Percentiles rank a stretch among this genome's conserved stretches.
Conservation (phyloP, 306 rosid genomes). For the Carpinus viminea region DNA sequence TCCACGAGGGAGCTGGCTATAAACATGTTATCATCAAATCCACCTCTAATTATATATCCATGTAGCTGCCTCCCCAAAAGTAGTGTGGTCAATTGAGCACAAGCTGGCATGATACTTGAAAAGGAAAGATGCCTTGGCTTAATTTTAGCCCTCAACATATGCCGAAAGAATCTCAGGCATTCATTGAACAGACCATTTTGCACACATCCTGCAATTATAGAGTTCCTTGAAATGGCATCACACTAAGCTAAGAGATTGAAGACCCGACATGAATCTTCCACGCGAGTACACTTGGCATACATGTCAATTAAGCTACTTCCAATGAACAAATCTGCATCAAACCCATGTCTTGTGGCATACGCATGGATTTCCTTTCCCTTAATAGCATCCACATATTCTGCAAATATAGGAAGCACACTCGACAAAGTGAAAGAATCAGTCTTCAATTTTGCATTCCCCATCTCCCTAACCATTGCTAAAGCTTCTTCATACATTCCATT, state of each 20-base stretch:
- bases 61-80: slow-evolving; percentile 89
- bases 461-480: slow-evolving; percentile 53
- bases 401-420: slow-evolving; percentile 73
- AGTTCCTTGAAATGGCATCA: slow-evolving; percentile 80
- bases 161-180: slow-evolving; percentile 59
- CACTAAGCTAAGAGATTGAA: slow-evolving; percentile 44
- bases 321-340: slow-evolving; percentile 63
- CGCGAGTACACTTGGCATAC: slow-evolving; percentile 76
- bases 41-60: slow-evolving; percentile 56
- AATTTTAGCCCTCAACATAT: slow-evolving; percentile 58
- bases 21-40: slow-evolving; percentile 59
- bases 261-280: slow-evolving; percentile 47
- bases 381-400: slow-evolving; percentile 55
- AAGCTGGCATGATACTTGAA: slow-evolving; percentile 86
- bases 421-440: slow-evolving; percentile 82
- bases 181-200: slow-evolving; percentile 75
- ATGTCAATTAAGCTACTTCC: slow-evolving; percentile 85
- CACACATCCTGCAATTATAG: slow-evolving; percentile 82
- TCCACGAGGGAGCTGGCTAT: slow-evolving; percentile 71
- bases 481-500: slow-evolving; percentile 63
- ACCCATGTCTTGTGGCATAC: slow-evolving; percentile 62
- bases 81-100: slow-evolving; percentile 76
- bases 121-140: slow-evolving; percentile 62
- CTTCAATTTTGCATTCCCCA: slow-evolving; percentile 55
- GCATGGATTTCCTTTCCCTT: slow-evolving; percentile 88